phyloP scores from a whole-genome alignment of 1,139 yeast genomes.

The Scheffersomyces lignicola region DNA sequence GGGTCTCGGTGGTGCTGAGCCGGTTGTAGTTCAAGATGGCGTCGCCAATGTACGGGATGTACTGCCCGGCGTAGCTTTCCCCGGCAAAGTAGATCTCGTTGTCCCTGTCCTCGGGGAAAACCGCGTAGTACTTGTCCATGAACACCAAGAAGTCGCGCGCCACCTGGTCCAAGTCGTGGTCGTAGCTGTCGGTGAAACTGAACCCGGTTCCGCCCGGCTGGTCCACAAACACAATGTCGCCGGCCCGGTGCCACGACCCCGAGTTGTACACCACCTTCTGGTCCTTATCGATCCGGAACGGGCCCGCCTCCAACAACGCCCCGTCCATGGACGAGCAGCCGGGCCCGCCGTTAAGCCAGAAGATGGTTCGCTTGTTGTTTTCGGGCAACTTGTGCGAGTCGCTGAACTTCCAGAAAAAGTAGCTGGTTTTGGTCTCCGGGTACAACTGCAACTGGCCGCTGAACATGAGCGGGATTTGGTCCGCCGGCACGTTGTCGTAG shows the following conservation, averaged over 20 bases:
- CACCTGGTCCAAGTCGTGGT: conserved; percentile 58
- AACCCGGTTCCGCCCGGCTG: conserved; percentile 97
- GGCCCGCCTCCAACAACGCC: conserved; percentile 90
- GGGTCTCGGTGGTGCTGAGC: conserved; percentile 16
- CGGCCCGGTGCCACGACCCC: conserved; percentile 85
- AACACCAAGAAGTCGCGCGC: conserved; percentile 65
- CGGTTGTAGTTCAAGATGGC: conserved; percentile 55
- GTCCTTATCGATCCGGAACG: conserved; percentile 60
- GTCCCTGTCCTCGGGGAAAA: conserved; percentile 70
- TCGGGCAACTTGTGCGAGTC: conserved; percentile 35
- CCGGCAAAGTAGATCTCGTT: conserved; percentile 84
- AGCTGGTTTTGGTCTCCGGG: conserved; percentile 54
- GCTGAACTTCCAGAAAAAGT: conserved; percentile 79
- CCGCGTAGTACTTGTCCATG: conserved; percentile 60
- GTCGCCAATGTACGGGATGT: conserved; percentile 82
- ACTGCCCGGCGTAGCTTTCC: conserved; percentile 97
- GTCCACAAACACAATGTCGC: conserved; percentile 82
- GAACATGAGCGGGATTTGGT: conserved; percentile 55
- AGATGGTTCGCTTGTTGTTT: conserved; percentile 46
- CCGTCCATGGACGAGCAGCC: conserved; percentile 99
- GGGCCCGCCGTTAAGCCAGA: conserved; percentile 97
- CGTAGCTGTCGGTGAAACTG: conserved; percentile 58
- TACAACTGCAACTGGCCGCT: conserved; percentile 69
- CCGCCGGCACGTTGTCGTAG: conserved; percentile 26
- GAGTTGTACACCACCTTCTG: conserved; percentile 52